Conservation (phyloP, 2,329 filamentous ascomycete species). For the Cladobotryum protrusum region DNA sequence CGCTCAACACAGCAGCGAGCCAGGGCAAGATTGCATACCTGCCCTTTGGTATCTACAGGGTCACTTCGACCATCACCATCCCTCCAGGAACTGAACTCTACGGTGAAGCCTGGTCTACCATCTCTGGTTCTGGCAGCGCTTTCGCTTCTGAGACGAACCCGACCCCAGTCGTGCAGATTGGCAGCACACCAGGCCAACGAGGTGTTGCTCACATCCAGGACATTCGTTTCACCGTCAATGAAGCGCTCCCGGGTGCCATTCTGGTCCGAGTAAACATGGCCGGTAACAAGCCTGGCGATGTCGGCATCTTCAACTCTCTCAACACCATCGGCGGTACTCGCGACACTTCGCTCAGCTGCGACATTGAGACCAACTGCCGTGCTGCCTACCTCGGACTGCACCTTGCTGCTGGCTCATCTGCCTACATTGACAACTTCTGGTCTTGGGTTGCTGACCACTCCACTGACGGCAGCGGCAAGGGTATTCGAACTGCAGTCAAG, state of each 20-base stretch:
- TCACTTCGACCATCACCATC: slow-evolving; percentile 41
- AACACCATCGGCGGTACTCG: slow-evolving; percentile 12
- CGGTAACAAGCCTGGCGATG: slow-evolving; percentile 9
- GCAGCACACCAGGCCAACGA: slow-evolving; percentile 5
- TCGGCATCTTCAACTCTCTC: slow-evolving; percentile 11
- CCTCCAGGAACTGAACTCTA: slow-evolving; percentile 29
- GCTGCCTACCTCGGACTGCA: slow-evolving; percentile 9
- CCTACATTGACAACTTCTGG: slow-evolving; percentile 13
- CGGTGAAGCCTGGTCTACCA: slow-evolving; percentile 10
- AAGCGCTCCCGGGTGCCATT: slow-evolving; percentile 9
- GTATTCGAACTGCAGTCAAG: slow-evolving; percentile 6
- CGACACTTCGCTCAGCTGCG: slow-evolving; percentile 9
- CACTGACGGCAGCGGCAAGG: background rate
- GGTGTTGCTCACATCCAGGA: slow-evolving; percentile 8
- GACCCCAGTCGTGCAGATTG: slow-evolving; percentile 9
- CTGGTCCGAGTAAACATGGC: slow-evolving; percentile 10
- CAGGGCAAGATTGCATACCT: slow-evolving; percentile 49
- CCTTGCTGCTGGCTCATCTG: slow-evolving; percentile 10
- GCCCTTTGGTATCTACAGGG: slow-evolving; percentile 49
- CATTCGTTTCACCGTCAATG: slow-evolving; percentile 9
- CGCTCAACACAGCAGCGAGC: slow-evolving; percentile 45
- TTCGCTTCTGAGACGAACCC: slow-evolving; percentile 7
- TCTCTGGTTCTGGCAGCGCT: slow-evolving; percentile 8
- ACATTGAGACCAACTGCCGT: slow-evolving; percentile 4
- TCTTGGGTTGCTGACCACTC: slow-evolving; percentile 11